Conservation (phyloP, 2,329 filamentous ascomycete species). For the Plectosphaerella cucumerina region DNA sequence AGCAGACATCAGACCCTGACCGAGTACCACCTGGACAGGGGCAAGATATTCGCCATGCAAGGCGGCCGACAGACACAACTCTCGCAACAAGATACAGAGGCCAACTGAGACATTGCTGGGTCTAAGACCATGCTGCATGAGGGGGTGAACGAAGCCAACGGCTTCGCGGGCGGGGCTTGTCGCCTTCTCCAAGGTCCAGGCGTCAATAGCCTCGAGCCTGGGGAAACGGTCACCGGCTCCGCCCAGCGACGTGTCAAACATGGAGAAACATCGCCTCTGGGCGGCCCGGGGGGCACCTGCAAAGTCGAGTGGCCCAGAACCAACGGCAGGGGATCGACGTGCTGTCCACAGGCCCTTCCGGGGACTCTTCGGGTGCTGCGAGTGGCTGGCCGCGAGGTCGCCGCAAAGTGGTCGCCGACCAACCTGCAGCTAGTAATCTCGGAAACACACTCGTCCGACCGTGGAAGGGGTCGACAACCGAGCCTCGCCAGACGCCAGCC, state of each 20-base stretch:
- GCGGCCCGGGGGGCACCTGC: background rate
- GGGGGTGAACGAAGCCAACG: too few species aligned
- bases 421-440: conserved; percentile 11
- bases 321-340: background rate
- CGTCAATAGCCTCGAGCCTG: background rate
- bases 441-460: conserved; percentile 7
- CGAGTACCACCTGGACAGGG: too few species aligned
- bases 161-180: too few species aligned
- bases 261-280: background rate
- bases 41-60: too few species aligned
- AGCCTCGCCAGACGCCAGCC: background rate
- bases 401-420: conserved; percentile 6
- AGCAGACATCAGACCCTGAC: too few species aligned
- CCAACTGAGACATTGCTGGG: too few species aligned
- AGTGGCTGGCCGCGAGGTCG: conserved; percentile 2
- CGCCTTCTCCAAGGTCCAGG: background rate
- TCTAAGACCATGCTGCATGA: too few species aligned
- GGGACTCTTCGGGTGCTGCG: background rate
- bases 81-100: too few species aligned
- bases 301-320: background rate
- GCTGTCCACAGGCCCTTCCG: background rate
- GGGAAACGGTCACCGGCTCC: background rate
- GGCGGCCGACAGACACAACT: too few species aligned
- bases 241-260: background rate
- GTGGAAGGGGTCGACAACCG: background rate